Base-by-base conservation (phyloP, 345 rosid genomes). In the Ceriops tagal region DNA sequence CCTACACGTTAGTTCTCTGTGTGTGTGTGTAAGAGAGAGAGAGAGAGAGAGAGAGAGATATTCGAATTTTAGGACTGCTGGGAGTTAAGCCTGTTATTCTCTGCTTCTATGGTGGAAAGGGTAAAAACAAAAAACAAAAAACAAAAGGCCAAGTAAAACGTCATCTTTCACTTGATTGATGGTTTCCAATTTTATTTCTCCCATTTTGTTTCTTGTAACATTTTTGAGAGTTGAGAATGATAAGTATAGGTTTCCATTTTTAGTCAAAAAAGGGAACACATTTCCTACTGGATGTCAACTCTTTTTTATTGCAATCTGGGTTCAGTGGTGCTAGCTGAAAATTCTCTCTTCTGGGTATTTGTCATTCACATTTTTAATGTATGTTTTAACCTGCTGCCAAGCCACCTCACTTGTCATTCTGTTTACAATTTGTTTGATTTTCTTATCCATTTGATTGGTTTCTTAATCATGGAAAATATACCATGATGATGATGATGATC, bases 11-110 rank as follows among this genome's bases (percentile, higher is more conserved):
- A 13, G 49, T 43, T 13, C 5, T 13, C 0, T 43, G 5, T 43
- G 18, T 3, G 49, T 43, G 47, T 43, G 47, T 43, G 39, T 1
- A 37, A n/a, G 60, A 21, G 53, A n/a, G 60, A 21, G 3, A 3
- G 28, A 4, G 22, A 43, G 43, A 56, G 15, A 8, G 53, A 11
- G 58, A 58, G 47, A 20, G 39, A 10, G 37, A 55, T 52, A 16
- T 55, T 55, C 1, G 22, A 55, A 55, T 2, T 55, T 3, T 8
- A 30, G 21, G 68, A 46, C 53, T 20, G 39, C 57, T 39, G 28
- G 53, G 49, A 71, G 57, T 73, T 28, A 64, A 65, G 56, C 49
- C 49, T 62, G 20, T 53, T 46, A 39, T 64, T 67, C 67, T 66
- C 61, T 65, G 77, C 7, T 53, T 15, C 58, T 61, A 53, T 19